Conservation (phyloP, 805 yeast species). For the Yarrowia sp. region DNA sequence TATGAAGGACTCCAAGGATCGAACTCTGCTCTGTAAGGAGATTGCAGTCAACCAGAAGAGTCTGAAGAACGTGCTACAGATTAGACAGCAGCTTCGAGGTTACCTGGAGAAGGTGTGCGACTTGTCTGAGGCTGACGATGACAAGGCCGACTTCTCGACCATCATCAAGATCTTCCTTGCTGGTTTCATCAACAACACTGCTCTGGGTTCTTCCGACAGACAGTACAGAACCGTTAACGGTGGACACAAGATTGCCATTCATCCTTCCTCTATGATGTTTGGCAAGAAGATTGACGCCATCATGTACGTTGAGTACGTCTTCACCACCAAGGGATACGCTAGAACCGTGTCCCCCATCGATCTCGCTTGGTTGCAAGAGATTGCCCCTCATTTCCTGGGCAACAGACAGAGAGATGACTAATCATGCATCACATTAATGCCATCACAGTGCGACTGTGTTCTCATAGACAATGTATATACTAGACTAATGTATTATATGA, state of each 20-base stretch:
- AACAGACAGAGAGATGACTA: slow-evolving; percentile 21
- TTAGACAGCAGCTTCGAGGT: slow-evolving; percentile 74
- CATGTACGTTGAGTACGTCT: slow-evolving; percentile 94
- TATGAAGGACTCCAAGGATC: slow-evolving; percentile 60
- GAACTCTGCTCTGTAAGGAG: slow-evolving; percentile 83
- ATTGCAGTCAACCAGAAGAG: slow-evolving; percentile 79
- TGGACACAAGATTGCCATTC: slow-evolving; percentile 85
- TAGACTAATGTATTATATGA: slow-evolving; percentile 2
- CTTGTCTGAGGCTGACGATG: slow-evolving; percentile 46
- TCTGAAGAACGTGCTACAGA: slow-evolving; percentile 74
- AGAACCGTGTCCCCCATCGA: slow-evolving; percentile 84
- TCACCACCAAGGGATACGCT: slow-evolving; percentile 91
- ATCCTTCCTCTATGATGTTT: slow-evolving; percentile 88
- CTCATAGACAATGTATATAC: slow-evolving; percentile 14
- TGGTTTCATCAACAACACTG: slow-evolving; percentile 88
- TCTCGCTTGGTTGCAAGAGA: slow-evolving; percentile 83
- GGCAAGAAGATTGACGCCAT: slow-evolving; percentile 84
- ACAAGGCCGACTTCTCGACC: slow-evolving; percentile 45
- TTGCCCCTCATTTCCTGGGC: slow-evolving; percentile 70
- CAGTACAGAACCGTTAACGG: slow-evolving; percentile 81
- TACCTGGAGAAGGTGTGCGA: slow-evolving; percentile 61
- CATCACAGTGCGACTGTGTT: neutral
- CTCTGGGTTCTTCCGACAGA: slow-evolving; percentile 93
- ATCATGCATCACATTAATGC: neutral
- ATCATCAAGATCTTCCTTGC: slow-evolving; percentile 76